Evolutionary conservation across 345 rosid species (phyloP).

Genomic region (Psidium guajava): DNA sequence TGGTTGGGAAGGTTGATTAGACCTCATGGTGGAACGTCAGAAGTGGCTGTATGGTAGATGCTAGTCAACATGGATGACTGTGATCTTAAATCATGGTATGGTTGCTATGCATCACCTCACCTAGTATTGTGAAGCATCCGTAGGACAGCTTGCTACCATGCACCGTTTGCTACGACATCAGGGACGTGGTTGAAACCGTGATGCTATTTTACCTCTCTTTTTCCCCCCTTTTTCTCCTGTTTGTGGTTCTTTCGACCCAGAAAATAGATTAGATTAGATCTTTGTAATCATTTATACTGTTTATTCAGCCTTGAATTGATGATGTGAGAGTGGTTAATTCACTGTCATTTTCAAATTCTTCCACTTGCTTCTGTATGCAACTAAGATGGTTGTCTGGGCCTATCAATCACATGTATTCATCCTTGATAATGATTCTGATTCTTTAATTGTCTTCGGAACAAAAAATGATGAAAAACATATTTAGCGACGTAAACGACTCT

Average conservation of each 20-base stretch:
- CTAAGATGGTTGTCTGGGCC: neutral
- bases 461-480: no score
- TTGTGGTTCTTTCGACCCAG: neutral
- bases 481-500: no score
- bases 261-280: neutral
- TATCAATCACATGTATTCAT: neutral
- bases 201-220: neutral
- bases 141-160: neutral
- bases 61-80: neutral
- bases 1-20: constrained; percentile 17
- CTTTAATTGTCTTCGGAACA: no score
- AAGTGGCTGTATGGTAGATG: neutral
- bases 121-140: neutral
- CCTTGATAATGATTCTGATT: no score
- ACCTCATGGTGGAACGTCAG: neutral
- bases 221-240: neutral
- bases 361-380: neutral
- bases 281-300: neutral
- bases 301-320: neutral
- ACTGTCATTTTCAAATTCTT: neutral
- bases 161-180: neutral
- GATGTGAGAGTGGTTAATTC: neutral
- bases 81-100: neutral
- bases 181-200: neutral
- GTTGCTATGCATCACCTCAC: neutral